These are phyloP conservation scores for Polytrichum commune DNA, from an alignment of 225 moss, liverwort and hornwort species.

Conservation along the genomic window DNA sequence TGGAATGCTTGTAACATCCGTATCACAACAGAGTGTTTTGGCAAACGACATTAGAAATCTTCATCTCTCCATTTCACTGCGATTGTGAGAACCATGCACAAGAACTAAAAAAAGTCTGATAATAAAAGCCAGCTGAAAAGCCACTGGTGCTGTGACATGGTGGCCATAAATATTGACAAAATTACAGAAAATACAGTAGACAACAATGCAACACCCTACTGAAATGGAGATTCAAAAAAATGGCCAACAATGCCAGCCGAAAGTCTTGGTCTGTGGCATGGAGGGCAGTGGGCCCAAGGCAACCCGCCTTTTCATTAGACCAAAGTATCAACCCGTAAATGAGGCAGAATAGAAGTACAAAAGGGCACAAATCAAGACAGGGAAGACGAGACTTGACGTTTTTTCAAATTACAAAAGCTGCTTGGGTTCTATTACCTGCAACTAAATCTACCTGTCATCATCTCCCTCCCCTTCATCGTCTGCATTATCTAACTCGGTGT, in stretches of 20 bases:
- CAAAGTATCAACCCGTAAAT: constrained; percentile 22
- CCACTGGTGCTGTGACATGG: too few relatives aligned
- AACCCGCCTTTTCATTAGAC: constrained; percentile 15
- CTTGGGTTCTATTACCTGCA: constrained; percentile 13
- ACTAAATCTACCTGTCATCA: constrained; percentile 30
- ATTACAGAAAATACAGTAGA: too few relatives aligned
- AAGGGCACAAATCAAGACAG: constrained; percentile 20
- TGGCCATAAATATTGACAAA: too few relatives aligned
- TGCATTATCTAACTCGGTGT: constrained; percentile 43
- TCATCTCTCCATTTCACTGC: too few relatives aligned
- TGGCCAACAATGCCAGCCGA: constrained; percentile 13
- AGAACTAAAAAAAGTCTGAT: too few relatives aligned
- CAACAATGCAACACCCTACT: too few relatives aligned
- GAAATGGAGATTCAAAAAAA: constrained; percentile 5
- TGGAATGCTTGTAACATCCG: too few relatives aligned
- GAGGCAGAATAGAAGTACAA: constrained; percentile 25
- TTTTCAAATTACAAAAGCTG: constrained; percentile 14
- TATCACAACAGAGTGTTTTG: too few relatives aligned
- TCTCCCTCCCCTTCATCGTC: constrained; percentile 52
- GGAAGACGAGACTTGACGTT: constrained; percentile 10
- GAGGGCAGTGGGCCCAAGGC: constrained; percentile 8
- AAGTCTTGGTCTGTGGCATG: constrained; percentile 8
- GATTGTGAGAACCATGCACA: too few relatives aligned
- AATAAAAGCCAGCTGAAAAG: too few relatives aligned
- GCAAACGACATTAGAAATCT: too few relatives aligned